Conservation (phyloP, 805 yeast genomes). For the Starmerella sirachaensis region DNA sequence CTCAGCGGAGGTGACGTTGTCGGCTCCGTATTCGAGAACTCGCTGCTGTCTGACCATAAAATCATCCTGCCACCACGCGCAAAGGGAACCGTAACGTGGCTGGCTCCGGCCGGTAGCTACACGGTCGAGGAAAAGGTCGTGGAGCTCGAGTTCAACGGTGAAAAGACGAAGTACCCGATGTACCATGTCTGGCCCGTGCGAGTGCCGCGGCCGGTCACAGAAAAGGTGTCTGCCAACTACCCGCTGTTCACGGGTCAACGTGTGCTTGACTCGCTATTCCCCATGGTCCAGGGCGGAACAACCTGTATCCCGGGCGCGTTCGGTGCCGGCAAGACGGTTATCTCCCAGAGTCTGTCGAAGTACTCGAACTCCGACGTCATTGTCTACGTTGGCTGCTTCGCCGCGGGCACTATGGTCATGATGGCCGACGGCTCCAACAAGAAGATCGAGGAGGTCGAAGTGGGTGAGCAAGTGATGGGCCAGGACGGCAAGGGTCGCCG, state of each 20-base stretch:
- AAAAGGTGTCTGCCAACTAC: slow-evolving; percentile 82
- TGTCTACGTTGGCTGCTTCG: slow-evolving; percentile 64
- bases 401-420: slow-evolving; percentile 27
- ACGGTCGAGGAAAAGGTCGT: slow-evolving; percentile 77
- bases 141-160: slow-evolving; percentile 92
- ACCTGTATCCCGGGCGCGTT: slow-evolving; percentile 99
- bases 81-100: slow-evolving; percentile 85
- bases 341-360: slow-evolving; percentile 93
- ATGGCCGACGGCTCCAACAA: slow-evolving; percentile 35
- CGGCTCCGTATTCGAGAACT: slow-evolving; percentile 89
- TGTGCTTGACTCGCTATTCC: slow-evolving; percentile 94
- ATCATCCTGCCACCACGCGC: slow-evolving; percentile 96
- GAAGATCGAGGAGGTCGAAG: slow-evolving; percentile 29
- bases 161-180: slow-evolving; percentile 70
- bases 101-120: slow-evolving; percentile 85
- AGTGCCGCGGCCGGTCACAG: slow-evolving; percentile 97
- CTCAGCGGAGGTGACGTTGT: slow-evolving; percentile 96
- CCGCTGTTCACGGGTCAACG: slow-evolving; percentile 98
- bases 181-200: slow-evolving; percentile 99
- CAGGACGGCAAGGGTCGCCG: slow-evolving; percentile 33
- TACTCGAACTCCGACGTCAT: slow-evolving; percentile 95
- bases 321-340: slow-evolving; percentile 98
- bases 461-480: slow-evolving; percentile 36
- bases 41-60: slow-evolving; percentile 83
- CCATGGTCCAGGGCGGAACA: slow-evolving; percentile 99